Conservation (phyloP, 768 basidiomycete genomes). For the Phaeotremella fagi region DNA sequence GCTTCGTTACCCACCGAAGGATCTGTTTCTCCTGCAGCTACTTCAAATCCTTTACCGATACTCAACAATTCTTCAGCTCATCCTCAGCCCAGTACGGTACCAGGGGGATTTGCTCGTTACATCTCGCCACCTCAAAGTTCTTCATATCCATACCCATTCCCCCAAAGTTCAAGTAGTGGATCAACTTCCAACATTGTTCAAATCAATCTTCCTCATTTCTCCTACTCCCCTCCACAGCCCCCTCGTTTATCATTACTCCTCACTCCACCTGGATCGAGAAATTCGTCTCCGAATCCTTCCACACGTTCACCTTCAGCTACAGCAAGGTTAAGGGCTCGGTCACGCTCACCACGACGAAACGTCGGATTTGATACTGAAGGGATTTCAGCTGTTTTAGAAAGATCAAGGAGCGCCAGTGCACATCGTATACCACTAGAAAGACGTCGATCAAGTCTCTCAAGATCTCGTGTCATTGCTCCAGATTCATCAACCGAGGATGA, state of each 20-base stretch:
- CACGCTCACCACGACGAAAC: slow-evolving; percentile 24
- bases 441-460: slow-evolving; percentile 20
- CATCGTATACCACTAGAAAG: slow-evolving; percentile 4
- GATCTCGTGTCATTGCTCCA: not conserved
- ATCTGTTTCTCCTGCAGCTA: not conserved
- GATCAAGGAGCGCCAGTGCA: not conserved
- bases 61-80: slow-evolving; percentile 4
- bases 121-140: slow-evolving; percentile 2
- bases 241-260: slow-evolving; percentile 24
- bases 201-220: slow-evolving; percentile 1
- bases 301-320: slow-evolving; percentile 1
- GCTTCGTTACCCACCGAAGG: not conserved
- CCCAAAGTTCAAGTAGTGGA: not conserved
- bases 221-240: slow-evolving; percentile 33
- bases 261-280: slow-evolving; percentile 34
- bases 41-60: not conserved
- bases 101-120: slow-evolving; percentile 7
- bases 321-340: slow-evolving; percentile 21
- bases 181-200: not conserved
- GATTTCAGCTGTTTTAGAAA: slow-evolving; percentile 17
- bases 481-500: slow-evolving; percentile 3
- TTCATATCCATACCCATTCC: slow-evolving; percentile 2
- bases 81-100: slow-evolving; percentile 4
- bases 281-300: slow-evolving; percentile 17
- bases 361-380: slow-evolving; percentile 29